These are phyloP conservation scores for Cicer bijugum DNA, from an alignment of 306 rosid genomes.

Conservation along the genomic window DNA sequence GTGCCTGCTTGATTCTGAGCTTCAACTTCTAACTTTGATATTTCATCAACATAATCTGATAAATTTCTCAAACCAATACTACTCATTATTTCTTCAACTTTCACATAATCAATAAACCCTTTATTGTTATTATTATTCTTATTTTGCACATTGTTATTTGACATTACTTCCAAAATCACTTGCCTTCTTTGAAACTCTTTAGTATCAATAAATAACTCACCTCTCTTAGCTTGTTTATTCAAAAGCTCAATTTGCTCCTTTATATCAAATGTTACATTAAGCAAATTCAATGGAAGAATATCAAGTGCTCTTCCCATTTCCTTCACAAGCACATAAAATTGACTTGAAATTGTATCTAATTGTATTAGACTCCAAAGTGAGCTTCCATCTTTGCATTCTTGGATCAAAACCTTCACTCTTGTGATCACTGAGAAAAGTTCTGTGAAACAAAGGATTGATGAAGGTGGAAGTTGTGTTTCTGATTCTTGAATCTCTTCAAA, in stretches of 20 bases:
- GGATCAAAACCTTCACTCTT: slow-evolving; percentile 68
- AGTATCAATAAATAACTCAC: slow-evolving; percentile 60
- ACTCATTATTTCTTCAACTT: slow-evolving; percentile 61
- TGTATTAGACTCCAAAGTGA: slow-evolving; percentile 76
- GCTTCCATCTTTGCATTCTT: slow-evolving; percentile 74
- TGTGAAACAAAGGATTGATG: slow-evolving; percentile 82
- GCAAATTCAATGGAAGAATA: slow-evolving; percentile 79
- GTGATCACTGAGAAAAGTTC: slow-evolving; percentile 83
- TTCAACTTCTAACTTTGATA: slow-evolving; percentile 77
- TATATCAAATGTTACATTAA: slow-evolving; percentile 63
- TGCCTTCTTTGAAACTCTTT: slow-evolving; percentile 65
- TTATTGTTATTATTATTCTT: slow-evolving; percentile 42
- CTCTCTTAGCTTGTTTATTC: slow-evolving; percentile 73
- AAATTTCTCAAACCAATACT: slow-evolving; percentile 69
- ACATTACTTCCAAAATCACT: slow-evolving; percentile 67
- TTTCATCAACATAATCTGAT: slow-evolving; percentile 74
- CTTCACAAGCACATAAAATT: slow-evolving; percentile 72
- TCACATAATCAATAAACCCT: slow-evolving; percentile 60
- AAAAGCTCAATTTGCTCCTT: slow-evolving; percentile 87
- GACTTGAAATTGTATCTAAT: slow-evolving; percentile 62
- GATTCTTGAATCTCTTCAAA: slow-evolving; percentile 85
- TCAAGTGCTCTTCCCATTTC: slow-evolving; percentile 89
- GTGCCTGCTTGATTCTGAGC: slow-evolving; percentile 87
- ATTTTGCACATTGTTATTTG: slow-evolving; percentile 58
- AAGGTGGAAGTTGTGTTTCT: slow-evolving; percentile 67